phyloP scores from a whole-genome alignment of 108 stramenopile species.

The Epithemia pelagica region DNA sequence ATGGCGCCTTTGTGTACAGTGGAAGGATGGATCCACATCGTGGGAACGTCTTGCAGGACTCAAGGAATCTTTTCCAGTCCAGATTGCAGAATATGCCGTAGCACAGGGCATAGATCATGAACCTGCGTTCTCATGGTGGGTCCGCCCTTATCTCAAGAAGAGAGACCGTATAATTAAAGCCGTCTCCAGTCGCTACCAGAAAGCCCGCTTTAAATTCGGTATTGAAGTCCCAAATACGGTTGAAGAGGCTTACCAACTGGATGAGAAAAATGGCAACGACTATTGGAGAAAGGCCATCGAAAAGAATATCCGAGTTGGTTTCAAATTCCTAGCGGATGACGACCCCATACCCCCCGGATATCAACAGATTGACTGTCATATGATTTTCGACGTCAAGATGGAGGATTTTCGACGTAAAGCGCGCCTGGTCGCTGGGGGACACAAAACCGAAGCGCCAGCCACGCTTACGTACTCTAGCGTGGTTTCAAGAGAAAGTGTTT shows the following conservation, averaged over 20 bases:
- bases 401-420: constrained; percentile 34
- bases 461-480: constrained; percentile 40
- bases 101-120: constrained; percentile 14
- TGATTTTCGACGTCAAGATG: constrained; percentile 48
- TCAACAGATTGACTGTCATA: constrained; percentile 2
- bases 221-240: constrained; percentile 18
- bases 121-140: constrained; percentile 44
- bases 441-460: constrained; percentile 24
- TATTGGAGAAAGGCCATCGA: constrained; percentile 31
- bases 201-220: constrained; percentile 14
- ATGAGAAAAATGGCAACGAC: constrained; percentile 33
- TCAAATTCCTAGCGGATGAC: constrained; percentile 25
- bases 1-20: constrained; percentile 35
- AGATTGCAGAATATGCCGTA: constrained; percentile 22
- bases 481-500: constrained; percentile 32
- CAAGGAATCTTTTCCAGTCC: constrained; percentile 22
- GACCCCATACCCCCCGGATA: constrained; percentile 6
- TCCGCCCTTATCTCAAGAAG: constrained; percentile 16
- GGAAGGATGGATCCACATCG: constrained; percentile 24
- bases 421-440: constrained; percentile 34
- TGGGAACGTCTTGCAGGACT: constrained; percentile 18
- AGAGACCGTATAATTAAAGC: constrained; percentile 17
- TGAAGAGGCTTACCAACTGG: constrained; percentile 34
- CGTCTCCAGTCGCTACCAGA: constrained; percentile 8
- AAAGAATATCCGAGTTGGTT: constrained; percentile 33